Conservation (phyloP, 352 stramenopile species). For the Phytophthora meadii region DNA sequence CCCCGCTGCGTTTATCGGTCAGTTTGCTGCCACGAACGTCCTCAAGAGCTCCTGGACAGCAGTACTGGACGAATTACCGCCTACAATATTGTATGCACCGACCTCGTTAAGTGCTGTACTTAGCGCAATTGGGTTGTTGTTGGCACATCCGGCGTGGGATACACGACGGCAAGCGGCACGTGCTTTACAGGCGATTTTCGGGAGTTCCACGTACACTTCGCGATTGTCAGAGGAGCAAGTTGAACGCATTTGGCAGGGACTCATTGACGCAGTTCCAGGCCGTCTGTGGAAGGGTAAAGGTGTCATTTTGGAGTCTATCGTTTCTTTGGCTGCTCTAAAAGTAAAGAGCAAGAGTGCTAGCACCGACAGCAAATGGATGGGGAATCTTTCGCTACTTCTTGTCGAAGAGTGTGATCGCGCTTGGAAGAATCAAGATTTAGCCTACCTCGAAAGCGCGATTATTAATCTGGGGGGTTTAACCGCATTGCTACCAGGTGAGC, state of each 20-base stretch:
- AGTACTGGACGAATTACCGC: slow-evolving; percentile 74
- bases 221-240: slow-evolving; percentile 53
- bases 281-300: slow-evolving; percentile 82
- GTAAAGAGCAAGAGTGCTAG: slow-evolving; percentile 9
- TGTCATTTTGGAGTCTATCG: slow-evolving; percentile 74
- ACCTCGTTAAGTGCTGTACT: slow-evolving; percentile 57
- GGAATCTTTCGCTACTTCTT: slow-evolving; percentile 48
- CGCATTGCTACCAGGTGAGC: slow-evolving; percentile 32
- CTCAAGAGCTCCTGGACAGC: slow-evolving; percentile 61
- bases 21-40: slow-evolving; percentile 58
- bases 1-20: slow-evolving; percentile 75
- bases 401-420: slow-evolving; percentile 68
- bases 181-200: slow-evolving; percentile 70
- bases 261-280: slow-evolving; percentile 65
- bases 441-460: slow-evolving; percentile 77
- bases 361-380: slow-evolving; percentile 26
- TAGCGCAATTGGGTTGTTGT: slow-evolving; percentile 47
- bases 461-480: slow-evolving; percentile 60
- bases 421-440: slow-evolving; percentile 66
- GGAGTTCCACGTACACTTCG: slow-evolving; percentile 48
- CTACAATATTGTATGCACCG: slow-evolving; percentile 59
- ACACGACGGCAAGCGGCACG: slow-evolving; percentile 70
- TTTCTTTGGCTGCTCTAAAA: slow-evolving; percentile 51
- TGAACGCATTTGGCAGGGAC: slow-evolving; percentile 55
- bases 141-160: slow-evolving; percentile 81